These are phyloP conservation scores for Colletotrichum noveboracense DNA, from an alignment of 2,329 filamentous ascomycete species.

Conservation along the genomic window DNA sequence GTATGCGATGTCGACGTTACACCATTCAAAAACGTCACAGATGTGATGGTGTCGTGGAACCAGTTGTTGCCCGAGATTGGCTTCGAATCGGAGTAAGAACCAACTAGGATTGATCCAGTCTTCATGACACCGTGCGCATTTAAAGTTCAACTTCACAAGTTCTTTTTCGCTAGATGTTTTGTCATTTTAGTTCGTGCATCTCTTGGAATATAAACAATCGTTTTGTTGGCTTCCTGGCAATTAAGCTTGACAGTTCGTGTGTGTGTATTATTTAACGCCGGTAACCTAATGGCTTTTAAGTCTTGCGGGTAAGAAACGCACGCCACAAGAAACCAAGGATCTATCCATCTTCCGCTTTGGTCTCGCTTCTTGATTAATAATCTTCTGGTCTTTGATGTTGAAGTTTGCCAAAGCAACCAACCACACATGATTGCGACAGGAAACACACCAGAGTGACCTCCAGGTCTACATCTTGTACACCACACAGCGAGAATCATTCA, in stretches of 20 bases:
- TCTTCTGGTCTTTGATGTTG: background rate
- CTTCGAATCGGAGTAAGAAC: background rate
- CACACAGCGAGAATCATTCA: fast-evolving
- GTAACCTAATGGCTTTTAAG: background rate
- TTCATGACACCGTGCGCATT: background rate
- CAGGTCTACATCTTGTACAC: background rate
- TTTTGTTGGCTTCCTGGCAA: background rate
- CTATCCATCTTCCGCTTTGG: background rate
- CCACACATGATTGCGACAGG: background rate
- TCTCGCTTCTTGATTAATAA: background rate
- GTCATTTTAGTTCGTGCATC: background rate
- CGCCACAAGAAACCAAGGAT: background rate
- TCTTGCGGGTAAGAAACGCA: background rate
- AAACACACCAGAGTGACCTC: background rate
- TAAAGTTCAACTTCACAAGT: background rate
- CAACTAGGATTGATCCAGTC: background rate
- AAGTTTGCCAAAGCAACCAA: background rate
- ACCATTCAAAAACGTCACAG: background rate
- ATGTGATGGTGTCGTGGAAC: background rate
- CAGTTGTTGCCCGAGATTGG: background rate
- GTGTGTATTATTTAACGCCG: no score
- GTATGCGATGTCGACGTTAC: background rate
- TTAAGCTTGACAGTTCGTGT: background rate
- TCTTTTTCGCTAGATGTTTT: background rate
- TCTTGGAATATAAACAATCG: background rate